These are phyloP conservation scores for Nyssa sinensis DNA, from an alignment of 148 eudicot genomes.

Conservation along the genomic window DNA sequence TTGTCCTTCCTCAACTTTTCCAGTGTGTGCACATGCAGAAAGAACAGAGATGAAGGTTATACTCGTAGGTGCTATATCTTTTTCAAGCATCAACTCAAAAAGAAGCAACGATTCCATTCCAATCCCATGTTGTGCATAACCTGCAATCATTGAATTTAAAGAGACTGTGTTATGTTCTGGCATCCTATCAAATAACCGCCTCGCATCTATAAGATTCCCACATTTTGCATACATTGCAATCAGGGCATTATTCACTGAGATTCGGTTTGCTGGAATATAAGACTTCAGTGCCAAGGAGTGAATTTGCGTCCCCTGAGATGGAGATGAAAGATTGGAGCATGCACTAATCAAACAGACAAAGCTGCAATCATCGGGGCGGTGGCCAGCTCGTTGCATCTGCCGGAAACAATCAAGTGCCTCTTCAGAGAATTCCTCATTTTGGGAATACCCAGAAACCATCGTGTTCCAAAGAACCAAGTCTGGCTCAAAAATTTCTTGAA, in stretches of 20 bases:
- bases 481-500: conserved; percentile 58
- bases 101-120: conserved; percentile 55
- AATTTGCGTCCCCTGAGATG: conserved; percentile 70
- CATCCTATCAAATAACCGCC: conserved; percentile 67
- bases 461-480: conserved; percentile 86
- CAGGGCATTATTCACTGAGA: conserved; percentile 65
- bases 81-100: conserved; percentile 61
- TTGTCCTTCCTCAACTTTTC: conserved; percentile 63
- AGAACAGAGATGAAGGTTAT: conserved; percentile 73
- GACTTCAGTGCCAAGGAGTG: conserved; percentile 67
- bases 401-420: conserved; percentile 60
- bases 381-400: conserved; percentile 51
- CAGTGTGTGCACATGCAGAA: conserved; percentile 78
- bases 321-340: conserved; percentile 60
- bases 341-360: conserved; percentile 77
- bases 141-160: conserved; percentile 70
- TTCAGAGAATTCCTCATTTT: conserved; percentile 53
- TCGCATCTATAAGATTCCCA: conserved; percentile 72
- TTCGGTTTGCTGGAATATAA: conserved; percentile 57
- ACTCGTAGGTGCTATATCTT: conserved; percentile 38
- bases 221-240: conserved; percentile 78
- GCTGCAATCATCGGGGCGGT: conserved; percentile 69
- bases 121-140: conserved; percentile 73
- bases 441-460: conserved; percentile 72
- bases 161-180: conserved; percentile 66